Evolutionary conservation across 1,284 basidiomycete species (phyloP).

Genomic region (Apiotrichum domesticum): DNA sequence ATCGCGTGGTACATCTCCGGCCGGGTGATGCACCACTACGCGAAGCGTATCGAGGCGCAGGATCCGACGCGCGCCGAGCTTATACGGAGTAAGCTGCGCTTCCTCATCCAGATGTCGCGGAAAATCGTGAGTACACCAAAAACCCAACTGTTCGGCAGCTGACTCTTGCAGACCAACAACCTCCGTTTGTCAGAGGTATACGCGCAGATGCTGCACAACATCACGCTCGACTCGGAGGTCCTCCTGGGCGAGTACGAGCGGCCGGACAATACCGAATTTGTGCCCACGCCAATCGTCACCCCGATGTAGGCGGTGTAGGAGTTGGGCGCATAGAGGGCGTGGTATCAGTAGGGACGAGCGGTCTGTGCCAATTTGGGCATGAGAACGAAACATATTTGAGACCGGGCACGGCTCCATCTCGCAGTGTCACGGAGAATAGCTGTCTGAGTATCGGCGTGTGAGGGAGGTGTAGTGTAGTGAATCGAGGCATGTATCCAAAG

Average conservation of each 20-base stretch:
- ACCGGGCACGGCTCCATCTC: too few species aligned
- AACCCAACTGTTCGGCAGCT: too few species aligned
- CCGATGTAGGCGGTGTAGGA: too few species aligned
- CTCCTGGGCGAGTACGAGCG: constrained; percentile 21
- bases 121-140: constrained; percentile 4
- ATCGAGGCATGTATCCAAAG: too few species aligned
- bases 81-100: constrained; percentile 3
- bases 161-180: neutral
- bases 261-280: constrained; percentile 16
- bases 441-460: too few species aligned
- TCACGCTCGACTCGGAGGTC: constrained; percentile 16
- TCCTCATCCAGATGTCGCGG: constrained; percentile 9
- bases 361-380: too few species aligned
- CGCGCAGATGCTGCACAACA: constrained; percentile 16
- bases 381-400: too few species aligned
- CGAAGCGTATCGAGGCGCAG: constrained; percentile 7
- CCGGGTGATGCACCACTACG: constrained; percentile 12
- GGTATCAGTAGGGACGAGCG: too few species aligned
- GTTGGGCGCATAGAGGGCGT: too few species aligned
- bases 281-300: too few species aligned
- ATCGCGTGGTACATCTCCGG: constrained; percentile 13
- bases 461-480: too few species aligned
- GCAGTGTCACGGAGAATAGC: too few species aligned
- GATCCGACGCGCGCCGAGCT: constrained; percentile 6
- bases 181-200: constrained; percentile 16